Conservation (phyloP, 176 grass and related monocot species). For the Eleusine indica region DNA sequence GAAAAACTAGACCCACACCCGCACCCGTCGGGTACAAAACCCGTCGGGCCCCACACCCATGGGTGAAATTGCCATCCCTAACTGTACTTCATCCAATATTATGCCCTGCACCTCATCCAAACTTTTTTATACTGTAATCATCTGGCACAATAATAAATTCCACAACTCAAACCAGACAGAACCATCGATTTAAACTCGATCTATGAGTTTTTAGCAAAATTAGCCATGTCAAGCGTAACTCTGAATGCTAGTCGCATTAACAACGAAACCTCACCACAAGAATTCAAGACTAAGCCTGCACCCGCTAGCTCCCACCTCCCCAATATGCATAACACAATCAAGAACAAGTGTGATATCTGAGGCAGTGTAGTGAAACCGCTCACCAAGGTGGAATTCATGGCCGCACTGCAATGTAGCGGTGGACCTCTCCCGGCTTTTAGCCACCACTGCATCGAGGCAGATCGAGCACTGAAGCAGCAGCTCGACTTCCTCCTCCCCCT, state of each 20-base stretch:
- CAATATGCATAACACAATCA: neutral
- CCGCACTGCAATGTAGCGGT: neutral
- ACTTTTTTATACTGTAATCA: neutral
- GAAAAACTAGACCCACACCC: too few relatives aligned
- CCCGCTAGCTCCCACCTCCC: neutral
- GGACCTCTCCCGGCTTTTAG: neutral
- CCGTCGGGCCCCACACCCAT: too few relatives aligned
- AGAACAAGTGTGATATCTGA: slow-evolving; percentile 26
- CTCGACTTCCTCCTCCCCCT: too few relatives aligned
- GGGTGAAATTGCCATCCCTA: too few relatives aligned
- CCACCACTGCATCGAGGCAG: neutral
- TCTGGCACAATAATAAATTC: neutral
- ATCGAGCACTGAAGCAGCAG: neutral
- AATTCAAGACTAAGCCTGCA: slow-evolving; percentile 29
- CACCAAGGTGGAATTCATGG: neutral
- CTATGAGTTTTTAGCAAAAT: neutral
- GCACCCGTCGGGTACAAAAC: too few relatives aligned
- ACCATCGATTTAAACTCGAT: slow-evolving; percentile 1
- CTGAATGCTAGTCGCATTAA: neutral
- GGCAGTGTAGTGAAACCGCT: neutral
- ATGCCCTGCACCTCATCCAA: slow-evolving; percentile 10
- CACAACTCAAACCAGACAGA: neutral
- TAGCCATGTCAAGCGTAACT: neutral
- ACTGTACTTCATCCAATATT: neutral
- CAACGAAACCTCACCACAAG: neutral